Evolutionary conservation across 192 early-diverging fungal genomes (phyloP), one percentile per base, ranked within the genome.

Genomic region (Chytriomyces sp.): DNA sequence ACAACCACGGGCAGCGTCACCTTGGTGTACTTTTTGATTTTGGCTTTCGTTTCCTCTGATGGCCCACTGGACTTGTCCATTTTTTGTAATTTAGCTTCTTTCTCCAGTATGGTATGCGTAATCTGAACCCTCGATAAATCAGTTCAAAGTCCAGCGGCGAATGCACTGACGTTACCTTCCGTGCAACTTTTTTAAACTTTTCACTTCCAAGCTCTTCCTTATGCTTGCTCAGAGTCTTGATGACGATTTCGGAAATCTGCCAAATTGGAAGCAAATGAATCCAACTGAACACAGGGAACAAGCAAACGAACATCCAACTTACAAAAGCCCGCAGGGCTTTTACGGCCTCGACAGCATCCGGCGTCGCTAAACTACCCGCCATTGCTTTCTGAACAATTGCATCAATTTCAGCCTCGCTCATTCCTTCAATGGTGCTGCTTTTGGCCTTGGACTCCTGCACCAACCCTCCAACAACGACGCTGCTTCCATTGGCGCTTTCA

Each of bases 141-240:
- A 8, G 7, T 45, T 16, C 8, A 26, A 45, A 6, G 59, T 20
- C 44, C 43, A 77, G 45, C 53, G 18, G 18, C 49, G 7, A 50
- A 59, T 16, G 48, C 9, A 16, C 9, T 8, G 18, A 61, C 50
- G 60, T 50, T 82, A 86, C 82, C 62, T 79, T 81, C 67, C 82
- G 76, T 10, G 86, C 86, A 6, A 79, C 45, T 61, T 88, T 80
- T 66, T 88, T 88, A 69, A 88, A 88, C 13, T 46, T 75, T 7
- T 86, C 84, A n/a, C 28, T 53, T 10, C 75, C 73, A 11, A 88
- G 57, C 16, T 50, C 44, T 18, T 59, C 67, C 57, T 82, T 78
- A 75, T 82, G 71, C 11, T 73, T 78, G 20, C 80, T 82, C 69
- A 88, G 61, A 47, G 68, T 48, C 62, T 85, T 84, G 24, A 85